Evolutionary conservation across 345 rosid genomes (phyloP), one percentile per base, ranked within the genome.

Genomic region (Cardiospermum halicacabum): DNA sequence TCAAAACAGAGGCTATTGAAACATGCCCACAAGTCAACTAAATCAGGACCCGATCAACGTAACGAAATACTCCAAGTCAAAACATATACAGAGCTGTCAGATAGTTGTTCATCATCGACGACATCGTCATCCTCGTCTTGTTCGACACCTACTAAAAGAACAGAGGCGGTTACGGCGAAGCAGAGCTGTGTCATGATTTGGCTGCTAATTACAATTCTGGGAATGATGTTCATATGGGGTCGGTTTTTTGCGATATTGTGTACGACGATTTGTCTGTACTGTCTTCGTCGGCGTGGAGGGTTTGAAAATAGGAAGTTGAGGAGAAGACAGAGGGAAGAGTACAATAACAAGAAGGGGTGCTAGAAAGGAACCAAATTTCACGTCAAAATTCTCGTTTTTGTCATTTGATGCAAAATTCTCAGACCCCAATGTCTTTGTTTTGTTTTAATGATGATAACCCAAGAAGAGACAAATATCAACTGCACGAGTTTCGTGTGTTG

Each of bases 211-310:
- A 11, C 68, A n/a, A 70, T 64, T 56, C 62, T 80, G 1, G 32
- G 54, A 3, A 55, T 70, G 62, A 83, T 78, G 7, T 55, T 72
- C 11, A 34, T 76, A n/a, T 78, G 79, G 68, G 87, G 87, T 2
- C 78, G 68, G 57, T 13, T 71, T 9, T 71, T 58, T 28, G 87
- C 82, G 26, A 73, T 83, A 66, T 34, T 80, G 18, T 69, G 74
- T 25, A 72, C 81, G 11, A 72, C 76, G 7, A 37, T 72, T 15
- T 76, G 69, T 68, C 49, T 83, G n/a, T 76, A 58, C 55, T 66
- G 56, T 53, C 5, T 65, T 26, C 72, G 66, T 56, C 64, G 42
- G n/a, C 72, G 21, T 53, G 59, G 16, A 32, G 42, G n/a, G n/a
- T n/a, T n/a, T 7, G 28, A 53, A 2, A 54, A 37, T n/a, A n/a